Percentiles rank a stretch among this genome's conserved stretches.
phyloP scores from a whole-genome alignment of 1,284 basidiomycete species.

The Apiotrichum akiyoshidainum region DNA sequence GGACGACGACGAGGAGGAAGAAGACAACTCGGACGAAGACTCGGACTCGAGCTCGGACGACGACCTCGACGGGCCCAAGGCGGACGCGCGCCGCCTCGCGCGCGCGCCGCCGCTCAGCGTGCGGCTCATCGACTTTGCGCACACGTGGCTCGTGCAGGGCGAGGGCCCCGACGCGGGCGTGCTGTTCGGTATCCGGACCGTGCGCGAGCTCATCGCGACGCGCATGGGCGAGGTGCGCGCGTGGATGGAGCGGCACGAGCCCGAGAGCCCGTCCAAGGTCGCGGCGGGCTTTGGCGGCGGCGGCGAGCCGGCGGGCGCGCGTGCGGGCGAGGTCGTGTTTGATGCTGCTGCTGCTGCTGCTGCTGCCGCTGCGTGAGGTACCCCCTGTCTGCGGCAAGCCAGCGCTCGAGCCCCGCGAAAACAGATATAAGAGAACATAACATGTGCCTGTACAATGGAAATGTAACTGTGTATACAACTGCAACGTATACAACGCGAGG shows the following conservation, averaged over 20 bases:
- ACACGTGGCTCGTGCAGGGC: slow-evolving; percentile 67
- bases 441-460: background rate
- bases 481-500: background rate
- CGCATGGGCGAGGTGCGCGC: slow-evolving; percentile 20
- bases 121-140: slow-evolving; percentile 90
- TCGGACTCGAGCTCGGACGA: slow-evolving; percentile 31
- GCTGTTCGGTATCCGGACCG: slow-evolving; percentile 65
- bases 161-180: slow-evolving; percentile 76
- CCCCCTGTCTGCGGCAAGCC: no score
- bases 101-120: slow-evolving; percentile 62
- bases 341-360: no score
- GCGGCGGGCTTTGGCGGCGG: background rate
- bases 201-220: slow-evolving; percentile 60
- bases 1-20: slow-evolving; percentile 35
- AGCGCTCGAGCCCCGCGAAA: no score
- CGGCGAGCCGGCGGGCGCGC: background rate
- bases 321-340: no score
- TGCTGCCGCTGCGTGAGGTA: no score
- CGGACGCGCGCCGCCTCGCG: slow-evolving; percentile 45
- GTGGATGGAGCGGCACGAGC: slow-evolving; percentile 8
- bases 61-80: slow-evolving; percentile 24
- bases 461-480: background rate
- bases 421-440: background rate
- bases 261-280: background rate
- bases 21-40: slow-evolving; percentile 40